A percentile compares a stretch with the other conserved stretches of the same genome.
Conservation (phyloP, 768 basidiomycete genomes). For the Dentipellis sp. region DNA sequence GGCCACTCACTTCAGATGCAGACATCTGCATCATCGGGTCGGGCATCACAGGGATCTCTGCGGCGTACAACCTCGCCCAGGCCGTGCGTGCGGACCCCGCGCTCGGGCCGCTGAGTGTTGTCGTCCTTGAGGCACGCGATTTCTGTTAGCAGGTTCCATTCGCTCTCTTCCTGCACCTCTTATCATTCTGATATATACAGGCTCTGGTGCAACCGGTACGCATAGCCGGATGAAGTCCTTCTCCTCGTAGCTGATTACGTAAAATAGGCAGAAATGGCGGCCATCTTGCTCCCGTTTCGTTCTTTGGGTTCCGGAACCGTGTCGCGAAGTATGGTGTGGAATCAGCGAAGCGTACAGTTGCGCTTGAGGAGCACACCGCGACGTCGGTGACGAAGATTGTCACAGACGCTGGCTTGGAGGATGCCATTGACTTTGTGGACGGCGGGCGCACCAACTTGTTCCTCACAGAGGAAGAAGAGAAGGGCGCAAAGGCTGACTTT, state of each 20-base stretch:
- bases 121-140: constrained; percentile 77
- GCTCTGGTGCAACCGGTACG: constrained; percentile 70
- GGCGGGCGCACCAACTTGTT: constrained; percentile 45
- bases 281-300: constrained; percentile 49
- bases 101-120: constrained; percentile 32
- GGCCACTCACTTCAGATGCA: constrained; percentile 44
- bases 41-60: constrained; percentile 69
- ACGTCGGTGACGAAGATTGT: constrained; percentile 41
- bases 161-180: not conserved
- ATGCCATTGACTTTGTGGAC: constrained; percentile 52
- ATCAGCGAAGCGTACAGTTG: constrained; percentile 45
- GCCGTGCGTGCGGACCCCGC: constrained; percentile 2
- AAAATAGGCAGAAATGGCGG: constrained; percentile 70
- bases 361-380: constrained; percentile 50
- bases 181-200: constrained; percentile 23
- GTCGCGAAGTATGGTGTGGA: constrained; percentile 33
- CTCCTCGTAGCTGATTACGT: not conserved
- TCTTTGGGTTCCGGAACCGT: constrained; percentile 34
- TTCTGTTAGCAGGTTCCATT: constrained; percentile 50
- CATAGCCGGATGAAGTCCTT: constrained; percentile 1
- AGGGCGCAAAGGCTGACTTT: constrained; percentile 32
- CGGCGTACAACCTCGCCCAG: constrained; percentile 62
- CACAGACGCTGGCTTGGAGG: constrained; percentile 29
- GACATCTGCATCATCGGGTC: constrained; percentile 77
- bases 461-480: constrained; percentile 35